A percentile compares a stretch with the other conserved stretches of the same genome.
Conservation (phyloP, 805 yeast genomes). For the Metschnikowia sp. region DNA sequence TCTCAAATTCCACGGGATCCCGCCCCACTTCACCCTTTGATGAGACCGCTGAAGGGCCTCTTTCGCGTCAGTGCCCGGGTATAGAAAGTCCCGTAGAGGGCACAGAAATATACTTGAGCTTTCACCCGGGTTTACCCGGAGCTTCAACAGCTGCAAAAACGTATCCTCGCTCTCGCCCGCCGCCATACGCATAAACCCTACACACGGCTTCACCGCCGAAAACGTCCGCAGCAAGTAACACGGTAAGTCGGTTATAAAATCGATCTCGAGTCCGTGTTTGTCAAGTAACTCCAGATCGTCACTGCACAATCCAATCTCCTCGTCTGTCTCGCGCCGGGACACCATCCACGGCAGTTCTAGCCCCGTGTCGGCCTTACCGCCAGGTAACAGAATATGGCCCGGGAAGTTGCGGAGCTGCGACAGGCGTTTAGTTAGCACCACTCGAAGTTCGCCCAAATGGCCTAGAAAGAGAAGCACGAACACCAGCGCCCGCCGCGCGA, state of each 20-base stretch:
- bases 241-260: conserved; percentile 63
- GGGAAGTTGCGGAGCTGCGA: conserved; percentile 67
- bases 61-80: conserved; percentile 27
- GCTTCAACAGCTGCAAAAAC: conserved; percentile 28
- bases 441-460: conserved; percentile 68
- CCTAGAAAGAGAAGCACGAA: conserved; percentile 72
- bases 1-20: conserved; percentile 61
- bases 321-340: conserved; percentile 80
- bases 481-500: conserved; percentile 72
- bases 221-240: conserved; percentile 79
- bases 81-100: conserved; percentile 59
- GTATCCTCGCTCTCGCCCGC: conserved; percentile 14
- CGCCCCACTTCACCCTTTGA: conserved; percentile 61
- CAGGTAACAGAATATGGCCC: conserved; percentile 91
- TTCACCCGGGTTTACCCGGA: conserved; percentile 72
- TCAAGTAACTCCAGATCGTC: conserved; percentile 41
- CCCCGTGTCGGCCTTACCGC: conserved; percentile 80
- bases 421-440: conserved; percentile 75
- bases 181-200: conserved; percentile 52
- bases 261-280: conserved; percentile 55
- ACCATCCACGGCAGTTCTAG: conserved; percentile 66
- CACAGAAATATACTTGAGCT: conserved; percentile 67
- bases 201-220: conserved; percentile 78
- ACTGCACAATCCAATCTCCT: conserved; percentile 74
- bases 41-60: conserved; percentile 33